phyloP scores from a whole-genome alignment of 768 basidiomycete genomes.

The Russula brevipes region DNA sequence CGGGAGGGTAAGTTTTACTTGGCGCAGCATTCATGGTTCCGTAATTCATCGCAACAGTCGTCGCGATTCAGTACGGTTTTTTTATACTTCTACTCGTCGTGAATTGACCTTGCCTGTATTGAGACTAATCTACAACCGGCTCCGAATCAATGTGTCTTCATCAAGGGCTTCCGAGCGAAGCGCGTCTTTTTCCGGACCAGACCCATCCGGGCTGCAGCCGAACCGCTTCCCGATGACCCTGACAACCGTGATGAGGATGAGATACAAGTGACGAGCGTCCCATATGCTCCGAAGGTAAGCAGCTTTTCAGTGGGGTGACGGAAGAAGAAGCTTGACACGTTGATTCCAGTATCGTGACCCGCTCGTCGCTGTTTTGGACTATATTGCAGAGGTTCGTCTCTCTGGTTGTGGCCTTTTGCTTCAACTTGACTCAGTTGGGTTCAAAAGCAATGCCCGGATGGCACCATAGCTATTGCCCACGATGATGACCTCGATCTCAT shows the following conservation, averaged over 20 bases:
- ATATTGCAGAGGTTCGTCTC: not conserved
- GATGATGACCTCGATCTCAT: conserved; percentile 6
- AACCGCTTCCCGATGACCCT: not conserved
- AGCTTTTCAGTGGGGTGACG: not conserved
- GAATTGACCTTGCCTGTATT: too few relatives aligned
- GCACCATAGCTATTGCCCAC: conserved; percentile 7
- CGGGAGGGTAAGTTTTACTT: too few relatives aligned
- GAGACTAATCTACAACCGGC: too few relatives aligned
- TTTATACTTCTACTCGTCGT: too few relatives aligned
- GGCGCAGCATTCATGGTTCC: too few relatives aligned
- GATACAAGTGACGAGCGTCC: not conserved
- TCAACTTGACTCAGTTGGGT: not conserved
- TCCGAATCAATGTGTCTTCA: too few relatives aligned
- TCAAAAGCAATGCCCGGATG: not conserved
- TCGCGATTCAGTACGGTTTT: too few relatives aligned
- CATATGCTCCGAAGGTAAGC: not conserved
- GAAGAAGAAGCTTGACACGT: not conserved
- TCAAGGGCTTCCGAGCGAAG: too few relatives aligned
- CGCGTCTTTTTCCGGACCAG: not conserved
- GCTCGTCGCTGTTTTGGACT: not conserved
- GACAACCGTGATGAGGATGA: not conserved
- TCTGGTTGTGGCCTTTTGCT: not conserved
- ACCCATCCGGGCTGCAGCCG: not conserved
- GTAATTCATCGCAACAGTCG: too few relatives aligned
- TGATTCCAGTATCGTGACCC: conserved; percentile 9